These are phyloP conservation scores for Diaporthe nobilis DNA, from an alignment of 2,329 filamentous ascomycete genomes.

Conservation along the genomic window DNA sequence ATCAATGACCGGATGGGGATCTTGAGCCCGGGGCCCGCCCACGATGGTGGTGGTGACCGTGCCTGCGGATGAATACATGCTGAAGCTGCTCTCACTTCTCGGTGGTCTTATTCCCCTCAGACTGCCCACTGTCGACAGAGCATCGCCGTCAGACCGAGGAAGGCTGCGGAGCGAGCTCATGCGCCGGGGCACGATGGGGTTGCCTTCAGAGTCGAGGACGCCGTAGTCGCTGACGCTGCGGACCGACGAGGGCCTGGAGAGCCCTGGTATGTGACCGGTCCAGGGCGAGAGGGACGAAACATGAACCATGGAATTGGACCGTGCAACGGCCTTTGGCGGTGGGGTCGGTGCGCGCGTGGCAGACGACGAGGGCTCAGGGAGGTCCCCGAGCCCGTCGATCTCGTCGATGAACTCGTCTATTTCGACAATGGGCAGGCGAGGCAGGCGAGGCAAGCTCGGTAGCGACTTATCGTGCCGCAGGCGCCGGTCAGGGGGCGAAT, in stretches of 20 bases:
- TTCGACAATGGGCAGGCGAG: constrained; percentile 49
- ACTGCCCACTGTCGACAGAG: constrained; percentile 37
- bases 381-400: constrained; percentile 24
- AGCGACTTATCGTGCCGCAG: constrained; percentile 42
- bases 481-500: constrained; percentile 30
- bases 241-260: constrained; percentile 29
- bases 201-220: constrained; percentile 36
- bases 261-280: neutral
- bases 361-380: constrained; percentile 41
- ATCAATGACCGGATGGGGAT: neutral
- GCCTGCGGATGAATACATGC: constrained; percentile 16
- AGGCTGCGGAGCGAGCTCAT: constrained; percentile 36
- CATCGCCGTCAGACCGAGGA: constrained; percentile 36
- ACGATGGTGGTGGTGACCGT: constrained; percentile 35
- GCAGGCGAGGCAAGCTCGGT: constrained; percentile 27
- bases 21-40: neutral
- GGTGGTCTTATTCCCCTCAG: constrained; percentile 32
- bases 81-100: constrained; percentile 6
- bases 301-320: constrained; percentile 34
- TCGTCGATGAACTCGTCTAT: constrained; percentile 50
- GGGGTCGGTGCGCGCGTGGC: constrained; percentile 47
- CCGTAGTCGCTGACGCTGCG: constrained; percentile 39
- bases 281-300: constrained; percentile 8
- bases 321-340: constrained; percentile 46
- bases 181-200: constrained; percentile 33